Conservation (phyloP, 345 rosid genomes). For the Citropsis articulata region DNA sequence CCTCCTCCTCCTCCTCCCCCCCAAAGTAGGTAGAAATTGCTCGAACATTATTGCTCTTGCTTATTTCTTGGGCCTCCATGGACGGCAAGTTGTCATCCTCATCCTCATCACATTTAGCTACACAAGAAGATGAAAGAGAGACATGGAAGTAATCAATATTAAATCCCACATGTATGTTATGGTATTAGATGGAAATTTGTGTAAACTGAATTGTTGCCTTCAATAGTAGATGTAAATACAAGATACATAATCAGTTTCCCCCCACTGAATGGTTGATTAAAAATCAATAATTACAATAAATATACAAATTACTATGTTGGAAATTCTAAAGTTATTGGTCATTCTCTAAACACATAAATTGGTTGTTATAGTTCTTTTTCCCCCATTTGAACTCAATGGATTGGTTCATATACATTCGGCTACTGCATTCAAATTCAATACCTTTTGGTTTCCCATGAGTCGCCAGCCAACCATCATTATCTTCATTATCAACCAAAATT, state of each 20-base stretch:
- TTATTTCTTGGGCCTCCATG: constrained; percentile 74
- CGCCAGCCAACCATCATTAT: constrained; percentile 96
- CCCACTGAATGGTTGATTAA: neutral
- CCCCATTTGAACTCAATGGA: neutral
- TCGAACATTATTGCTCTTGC: constrained; percentile 44
- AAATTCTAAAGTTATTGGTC: neutral
- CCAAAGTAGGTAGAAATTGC: constrained; percentile 85
- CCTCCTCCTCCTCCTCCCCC: constrained; percentile 86
- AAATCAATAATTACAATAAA: neutral
- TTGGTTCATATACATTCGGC: neutral
- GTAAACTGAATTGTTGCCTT: neutral
- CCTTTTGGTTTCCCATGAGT: constrained; percentile 99
- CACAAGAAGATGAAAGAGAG: neutral
- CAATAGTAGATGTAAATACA: neutral
- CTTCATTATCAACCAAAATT: constrained; percentile 89
- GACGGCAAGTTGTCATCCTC: constrained; percentile 91
- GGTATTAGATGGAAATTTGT: neutral
- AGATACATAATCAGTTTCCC: neutral
- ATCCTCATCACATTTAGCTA: constrained; percentile 69
- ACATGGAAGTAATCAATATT: constrained; percentile 1
- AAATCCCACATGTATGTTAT: neutral
- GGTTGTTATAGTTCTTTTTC: no score
- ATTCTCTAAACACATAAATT: neutral
- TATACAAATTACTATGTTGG: neutral
- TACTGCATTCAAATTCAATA: constrained; percentile 14